Evolutionary conservation across 129 eudicot species (phyloP), one percentile per base, ranked within the genome.

Genomic region (Ambrosia artemisiifolia): DNA sequence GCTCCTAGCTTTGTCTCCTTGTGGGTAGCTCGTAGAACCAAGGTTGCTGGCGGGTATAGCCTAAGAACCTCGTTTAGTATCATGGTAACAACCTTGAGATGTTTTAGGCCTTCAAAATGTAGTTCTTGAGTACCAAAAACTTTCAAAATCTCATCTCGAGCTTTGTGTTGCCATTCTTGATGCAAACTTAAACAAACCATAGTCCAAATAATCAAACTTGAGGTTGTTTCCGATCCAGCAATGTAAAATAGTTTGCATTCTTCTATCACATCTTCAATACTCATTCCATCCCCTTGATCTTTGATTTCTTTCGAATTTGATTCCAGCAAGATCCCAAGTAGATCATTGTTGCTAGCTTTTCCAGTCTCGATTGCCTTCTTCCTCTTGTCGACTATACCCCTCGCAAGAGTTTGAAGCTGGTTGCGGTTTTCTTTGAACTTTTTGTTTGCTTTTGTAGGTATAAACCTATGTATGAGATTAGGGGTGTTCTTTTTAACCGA

Each of bases 201-300:
- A 11, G 65, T 71, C 66, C 75, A 56, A 38, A 40, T 20, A 20
- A 71, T 71, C 65, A 71, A 70, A 71, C 11, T 71, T 4, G 75
- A 56, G 65, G 75, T 71, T 55, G 75, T 71, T 12, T 71, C 66
- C 7, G 75, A 71, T 71, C 75, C 75, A 4, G 66, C 75, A 18
- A 54, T 20, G 66, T 55, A 71, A 71, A 71, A 71, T 19, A 71
- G 61, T 42, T 71, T 71, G 62, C 75, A 71, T 71, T 71, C 75
- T 71, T 71, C 75, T 40, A 71, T 71, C 30, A 71, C 66, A 5
- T 55, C 75, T 55, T 71, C 66, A 53, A 40, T 71, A 71, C 66
- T 71, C 75, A 71, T 55, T 55, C 75, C 75, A 13, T 13, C 75
- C 34, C 43, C 44, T 5, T 43, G 3, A 44, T 71, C 76, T 57